Evolutionary conservation across 768 basidiomycete species (phyloP).

Genomic region (Amanita exitialis): DNA sequence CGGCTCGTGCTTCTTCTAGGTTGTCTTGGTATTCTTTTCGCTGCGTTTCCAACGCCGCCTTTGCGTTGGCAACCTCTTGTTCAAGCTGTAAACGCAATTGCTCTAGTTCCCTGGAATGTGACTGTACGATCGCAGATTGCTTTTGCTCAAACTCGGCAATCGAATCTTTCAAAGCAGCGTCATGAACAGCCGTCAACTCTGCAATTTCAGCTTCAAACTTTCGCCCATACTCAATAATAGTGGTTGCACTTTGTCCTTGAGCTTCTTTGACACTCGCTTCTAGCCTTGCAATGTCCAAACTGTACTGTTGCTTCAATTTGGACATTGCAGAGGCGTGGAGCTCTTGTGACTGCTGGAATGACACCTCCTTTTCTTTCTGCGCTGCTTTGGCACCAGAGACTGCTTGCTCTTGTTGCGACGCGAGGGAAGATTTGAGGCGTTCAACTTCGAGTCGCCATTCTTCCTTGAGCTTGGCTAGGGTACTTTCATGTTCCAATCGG

Average conservation of each 20-base stretch:
- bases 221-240: conserved; percentile 45
- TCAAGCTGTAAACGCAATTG: conserved; percentile 32
- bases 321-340: conserved; percentile 1
- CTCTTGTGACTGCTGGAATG: not conserved
- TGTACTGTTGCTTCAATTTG: not conserved
- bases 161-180: conserved; percentile 24
- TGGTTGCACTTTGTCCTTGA: conserved; percentile 44
- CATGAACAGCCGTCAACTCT: conserved; percentile 38
- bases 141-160: conserved; percentile 18
- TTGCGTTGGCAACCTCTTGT: conserved; percentile 24
- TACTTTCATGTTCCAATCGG: conserved; percentile 47
- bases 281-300: conserved; percentile 18
- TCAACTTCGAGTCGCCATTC: conserved; percentile 45
- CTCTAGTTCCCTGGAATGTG: conserved; percentile 30
- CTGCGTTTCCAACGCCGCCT: conserved; percentile 23
- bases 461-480: conserved; percentile 40
- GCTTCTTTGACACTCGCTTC: conserved; percentile 36
- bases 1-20: conserved; percentile 18
- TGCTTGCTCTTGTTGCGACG: conserved; percentile 34
- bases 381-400: conserved; percentile 18
- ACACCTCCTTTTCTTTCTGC: conserved; percentile 23
- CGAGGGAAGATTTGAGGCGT: conserved; percentile 30
- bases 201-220: conserved; percentile 48
- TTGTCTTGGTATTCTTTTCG: conserved; percentile 30
- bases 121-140: conserved; percentile 19